phyloP scores from a whole-genome alignment of 192 early-diverging fungal species.

The Gryganskiella cystojenkinii region DNA sequence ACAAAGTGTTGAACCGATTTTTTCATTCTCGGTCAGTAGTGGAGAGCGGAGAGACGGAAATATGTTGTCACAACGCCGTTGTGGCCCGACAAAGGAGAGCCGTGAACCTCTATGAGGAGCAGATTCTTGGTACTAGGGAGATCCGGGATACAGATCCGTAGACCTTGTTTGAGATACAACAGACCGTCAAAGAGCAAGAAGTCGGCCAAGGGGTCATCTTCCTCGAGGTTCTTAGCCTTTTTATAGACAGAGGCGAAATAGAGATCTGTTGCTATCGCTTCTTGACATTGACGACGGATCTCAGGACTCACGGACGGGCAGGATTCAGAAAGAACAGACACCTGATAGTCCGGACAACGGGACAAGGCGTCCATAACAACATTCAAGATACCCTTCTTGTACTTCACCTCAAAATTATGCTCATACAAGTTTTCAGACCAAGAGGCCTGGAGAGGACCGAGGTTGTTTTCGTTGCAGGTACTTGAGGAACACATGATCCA shows the following conservation, averaged over 20 bases:
- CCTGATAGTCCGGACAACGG: slow-evolving; percentile 6
- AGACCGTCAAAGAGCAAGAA: neutral
- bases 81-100: neutral
- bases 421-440: slow-evolving; percentile 13
- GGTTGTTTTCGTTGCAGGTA: slow-evolving; percentile 40
- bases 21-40: slow-evolving; percentile 18
- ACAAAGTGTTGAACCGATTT: slow-evolving; percentile 17
- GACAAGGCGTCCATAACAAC: slow-evolving; percentile 46
- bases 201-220: neutral
- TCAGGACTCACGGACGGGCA: neutral
- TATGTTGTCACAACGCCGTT: neutral
- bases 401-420: slow-evolving; percentile 7
- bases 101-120: neutral
- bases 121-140: neutral
- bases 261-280: neutral
- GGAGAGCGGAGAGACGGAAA: neutral
- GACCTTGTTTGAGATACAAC: neutral
- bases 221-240: neutral
- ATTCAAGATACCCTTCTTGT: slow-evolving; percentile 18
- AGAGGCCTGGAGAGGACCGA: slow-evolving; percentile 2
- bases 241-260: slow-evolving; percentile 1
- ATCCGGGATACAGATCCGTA: neutral
- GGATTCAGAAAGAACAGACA: neutral
- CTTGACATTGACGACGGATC: neutral
- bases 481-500: slow-evolving; percentile 49